These are phyloP conservation scores for Acanthamoeba healyi DNA, from an alignment of 208 protist species.

Conservation along the genomic window DNA sequence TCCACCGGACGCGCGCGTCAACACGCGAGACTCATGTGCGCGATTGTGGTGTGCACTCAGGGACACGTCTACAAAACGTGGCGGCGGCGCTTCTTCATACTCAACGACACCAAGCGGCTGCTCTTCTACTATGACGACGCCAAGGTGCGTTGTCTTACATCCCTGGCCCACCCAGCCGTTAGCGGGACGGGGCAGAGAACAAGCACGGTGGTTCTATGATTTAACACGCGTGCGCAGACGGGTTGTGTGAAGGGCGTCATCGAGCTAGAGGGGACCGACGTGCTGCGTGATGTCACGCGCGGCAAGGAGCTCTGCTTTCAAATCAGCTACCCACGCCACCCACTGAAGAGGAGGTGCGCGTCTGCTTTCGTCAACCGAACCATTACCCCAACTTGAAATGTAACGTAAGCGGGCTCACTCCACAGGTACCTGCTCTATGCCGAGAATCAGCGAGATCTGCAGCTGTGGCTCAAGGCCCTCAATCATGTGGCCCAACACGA, in stretches of 20 bases:
- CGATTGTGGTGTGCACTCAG: background rate
- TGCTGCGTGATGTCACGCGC: conserved; percentile 41
- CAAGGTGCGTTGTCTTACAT: background rate
- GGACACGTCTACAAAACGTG: conserved; percentile 51
- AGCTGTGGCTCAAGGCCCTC: too few species aligned
- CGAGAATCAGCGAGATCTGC: background rate
- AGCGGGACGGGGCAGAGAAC: background rate
- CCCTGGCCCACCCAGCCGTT: background rate
- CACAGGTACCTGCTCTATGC: conserved; percentile 26
- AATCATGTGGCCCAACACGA: too few species aligned
- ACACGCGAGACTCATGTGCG: too few species aligned
- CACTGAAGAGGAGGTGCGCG: background rate
- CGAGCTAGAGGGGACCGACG: conserved; percentile 12
- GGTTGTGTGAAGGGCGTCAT: conserved; percentile 21
- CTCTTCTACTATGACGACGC: conserved; percentile 59
- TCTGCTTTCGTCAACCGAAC: background rate
- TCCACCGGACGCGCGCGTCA: too few species aligned
- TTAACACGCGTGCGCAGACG: background rate
- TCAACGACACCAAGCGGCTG: conserved; percentile 14
- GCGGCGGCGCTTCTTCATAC: conserved; percentile 54
- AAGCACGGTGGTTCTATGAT: background rate
- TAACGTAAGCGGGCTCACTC: background rate
- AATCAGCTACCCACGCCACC: conserved; percentile 40
- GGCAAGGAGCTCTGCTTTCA: conserved; percentile 67
- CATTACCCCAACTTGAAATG: background rate